A percentile compares a stretch with the other conserved stretches of the same genome.
Conservation (phyloP, 805 yeast species). For the Maudiozyma pseudohumilis region DNA sequence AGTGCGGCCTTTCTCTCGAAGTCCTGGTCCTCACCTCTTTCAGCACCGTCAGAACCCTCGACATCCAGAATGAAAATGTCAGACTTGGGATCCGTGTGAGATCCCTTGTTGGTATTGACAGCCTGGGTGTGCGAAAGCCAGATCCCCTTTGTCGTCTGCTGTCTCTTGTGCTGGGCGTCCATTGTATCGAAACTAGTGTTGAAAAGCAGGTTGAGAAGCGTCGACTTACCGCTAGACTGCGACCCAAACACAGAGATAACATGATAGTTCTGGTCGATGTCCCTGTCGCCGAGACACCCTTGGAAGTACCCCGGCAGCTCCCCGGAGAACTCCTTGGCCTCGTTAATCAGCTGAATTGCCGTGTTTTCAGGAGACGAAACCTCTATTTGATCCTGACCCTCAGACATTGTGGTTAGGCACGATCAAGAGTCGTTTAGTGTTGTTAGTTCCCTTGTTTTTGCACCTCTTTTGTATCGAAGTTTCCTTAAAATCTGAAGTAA, state of each 20-base stretch:
- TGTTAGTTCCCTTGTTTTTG: too few relatives aligned
- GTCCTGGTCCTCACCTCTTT: constrained; percentile 96
- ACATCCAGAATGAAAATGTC: constrained; percentile 82
- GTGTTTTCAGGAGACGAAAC: too few relatives aligned
- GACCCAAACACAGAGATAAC: constrained; percentile 94
- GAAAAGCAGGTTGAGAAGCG: constrained; percentile 76
- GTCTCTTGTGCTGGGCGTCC: constrained; percentile 68
- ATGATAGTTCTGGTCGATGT: constrained; percentile 67
- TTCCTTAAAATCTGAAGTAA: too few relatives aligned
- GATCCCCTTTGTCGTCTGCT: constrained; percentile 84
- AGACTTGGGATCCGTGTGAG: constrained; percentile 6
- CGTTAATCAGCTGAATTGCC: constrained; percentile 46
- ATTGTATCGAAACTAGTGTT: constrained; percentile 85
- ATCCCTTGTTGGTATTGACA: constrained; percentile 22
- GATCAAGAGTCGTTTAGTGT: too few relatives aligned
- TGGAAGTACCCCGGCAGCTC: constrained; percentile 16
- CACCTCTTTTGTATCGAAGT: too few relatives aligned
- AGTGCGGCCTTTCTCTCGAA: constrained; percentile 94
- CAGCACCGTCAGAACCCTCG: constrained; percentile 98
- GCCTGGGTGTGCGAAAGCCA: constrained; percentile 57
- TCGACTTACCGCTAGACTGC: constrained; percentile 93
- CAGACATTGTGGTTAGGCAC: too few relatives aligned
- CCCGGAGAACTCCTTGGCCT: constrained; percentile 37
- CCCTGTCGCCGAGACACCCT: constrained; percentile 17
- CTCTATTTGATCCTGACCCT: too few relatives aligned